Evolutionary conservation across 2,329 filamentous ascomycete species (phyloP).

Genomic region (Trichoderma polysporum): DNA sequence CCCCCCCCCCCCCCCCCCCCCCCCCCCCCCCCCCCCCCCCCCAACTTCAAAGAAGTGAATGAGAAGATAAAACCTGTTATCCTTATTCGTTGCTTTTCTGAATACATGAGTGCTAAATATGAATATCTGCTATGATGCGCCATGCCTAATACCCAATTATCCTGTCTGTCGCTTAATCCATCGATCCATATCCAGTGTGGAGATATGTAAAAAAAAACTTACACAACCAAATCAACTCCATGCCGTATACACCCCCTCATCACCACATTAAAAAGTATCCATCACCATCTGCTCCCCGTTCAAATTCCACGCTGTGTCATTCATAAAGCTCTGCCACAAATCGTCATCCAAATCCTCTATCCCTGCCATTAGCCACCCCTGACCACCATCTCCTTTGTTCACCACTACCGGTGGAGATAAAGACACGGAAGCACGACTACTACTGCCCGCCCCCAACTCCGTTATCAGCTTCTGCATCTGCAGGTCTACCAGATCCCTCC

Average conservation of each 20-base stretch:
- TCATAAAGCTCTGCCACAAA: constrained; percentile 30
- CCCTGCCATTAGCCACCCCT: constrained; percentile 26
- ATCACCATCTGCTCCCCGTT: constrained; percentile 31
- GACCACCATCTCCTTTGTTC: constrained; percentile 24
- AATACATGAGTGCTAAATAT: neutral
- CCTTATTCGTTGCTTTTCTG: neutral
- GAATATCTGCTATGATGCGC: neutral
- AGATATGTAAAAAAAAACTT: neutral
- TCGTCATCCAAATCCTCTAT: constrained; percentile 29
- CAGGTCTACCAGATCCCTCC: constrained; percentile 32
- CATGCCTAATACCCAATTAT: neutral
- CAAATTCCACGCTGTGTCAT: constrained; percentile 31
- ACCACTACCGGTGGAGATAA: neutral
- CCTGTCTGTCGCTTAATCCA: neutral
- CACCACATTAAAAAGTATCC: constrained; percentile 16
- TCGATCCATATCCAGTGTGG: neutral
- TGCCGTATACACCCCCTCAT: neutral
- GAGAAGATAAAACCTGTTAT: neutral
- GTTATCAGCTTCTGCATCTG: constrained; percentile 28
- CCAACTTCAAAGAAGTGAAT: neutral
- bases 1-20: too few relatives aligned
- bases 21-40: too few relatives aligned
- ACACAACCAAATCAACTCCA: neutral
- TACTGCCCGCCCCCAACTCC: constrained; percentile 21
- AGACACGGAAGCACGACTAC: neutral